Evolutionary conservation across 1,284 basidiomycete species (phyloP), one percentile per base, ranked within the genome.

Genomic region (Dichomitus squalens): DNA sequence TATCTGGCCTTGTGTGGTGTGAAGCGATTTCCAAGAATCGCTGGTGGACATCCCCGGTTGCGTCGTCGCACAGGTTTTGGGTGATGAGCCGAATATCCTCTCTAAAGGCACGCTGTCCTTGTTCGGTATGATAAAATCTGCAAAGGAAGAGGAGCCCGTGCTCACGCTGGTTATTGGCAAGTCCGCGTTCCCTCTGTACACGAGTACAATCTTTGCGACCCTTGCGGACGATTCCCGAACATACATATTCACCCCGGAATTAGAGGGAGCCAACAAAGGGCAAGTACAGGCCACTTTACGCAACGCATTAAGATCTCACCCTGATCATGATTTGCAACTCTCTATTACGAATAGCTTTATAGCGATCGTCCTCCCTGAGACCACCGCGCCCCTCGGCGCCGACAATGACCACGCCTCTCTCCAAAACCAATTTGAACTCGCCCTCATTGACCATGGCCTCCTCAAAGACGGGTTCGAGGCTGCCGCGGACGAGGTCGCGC

Each of bases 171-270:
- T 64, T 0, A 61, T 70, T 35, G 70, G 68, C 9, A 63, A 60
- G 5, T 66, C 69, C 0, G 67, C 63, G 2, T 73, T 73, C 52
- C 57, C 66, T 16, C 53, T 73, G 38, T 57, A 61, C 52, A 62
- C 60, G 53, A 54, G 50, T 7, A 68, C 66, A 0, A 31, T 62
- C 14, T 72, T 72, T 44, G 70, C 70, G 0, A 73, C 71, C 6
- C 52, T 72, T 7, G 64, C 62, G 8, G 61, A 63, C 20, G 63
- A 70, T 31, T 38, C 59, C n/a, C 44, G 66, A 14, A 59, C 63
- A 14, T 73, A 73, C 49, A 56, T 70, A 14, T 73, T 73, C 53
- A 56, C 55, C 7, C 70, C 71, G 0, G 65, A 67, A 58, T 63
- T 68, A 7, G 65, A 64, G 1, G 62, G 63, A 0, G 52, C 59